These are phyloP conservation scores for Lizonia empirigonia DNA, from an alignment of 2,329 filamentous ascomycete species.

Conservation along the genomic window DNA sequence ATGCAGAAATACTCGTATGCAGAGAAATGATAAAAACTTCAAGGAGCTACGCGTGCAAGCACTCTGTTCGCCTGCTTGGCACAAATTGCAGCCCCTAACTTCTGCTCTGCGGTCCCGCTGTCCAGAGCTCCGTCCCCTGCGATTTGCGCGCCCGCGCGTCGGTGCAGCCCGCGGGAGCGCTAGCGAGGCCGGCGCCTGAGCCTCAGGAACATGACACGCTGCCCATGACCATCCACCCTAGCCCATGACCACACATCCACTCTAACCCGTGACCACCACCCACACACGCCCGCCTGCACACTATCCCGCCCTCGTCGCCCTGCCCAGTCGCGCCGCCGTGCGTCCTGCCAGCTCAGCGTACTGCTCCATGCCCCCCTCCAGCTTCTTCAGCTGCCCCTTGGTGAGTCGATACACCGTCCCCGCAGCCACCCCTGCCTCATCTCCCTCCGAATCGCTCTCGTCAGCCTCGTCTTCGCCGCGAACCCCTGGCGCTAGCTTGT, in stretches of 20 bases:
- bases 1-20: too few relatives aligned
- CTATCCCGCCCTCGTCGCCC: slow-evolving; percentile 12
- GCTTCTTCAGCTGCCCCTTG: slow-evolving; percentile 42
- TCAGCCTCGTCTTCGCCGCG: slow-evolving; percentile 48
- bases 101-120: slow-evolving; percentile 9
- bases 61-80: slow-evolving; percentile 20
- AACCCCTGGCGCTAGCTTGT: slow-evolving; percentile 44
- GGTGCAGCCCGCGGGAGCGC: slow-evolving; percentile 24
- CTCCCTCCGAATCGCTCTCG: slow-evolving; percentile 55
- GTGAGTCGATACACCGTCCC: slow-evolving; percentile 45
- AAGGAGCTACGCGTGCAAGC: slow-evolving; percentile 35
- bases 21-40: not conserved
- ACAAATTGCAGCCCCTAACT: slow-evolving; percentile 31
- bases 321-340: slow-evolving; percentile 35
- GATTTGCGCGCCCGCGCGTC: slow-evolving; percentile 27
- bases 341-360: slow-evolving; percentile 46
- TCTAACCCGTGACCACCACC: too few relatives aligned
- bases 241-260: too few relatives aligned
- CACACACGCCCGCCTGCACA: too few relatives aligned
- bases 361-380: slow-evolving; percentile 48
- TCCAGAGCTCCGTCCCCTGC: slow-evolving; percentile 20
- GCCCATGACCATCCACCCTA: too few relatives aligned
- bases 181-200: slow-evolving; percentile 24
- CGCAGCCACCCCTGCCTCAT: slow-evolving; percentile 54
- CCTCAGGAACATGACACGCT: slow-evolving; percentile 15